phyloP scores from a whole-genome alignment of 371 early-diverging fungal species.

The Amoeboaphelidium occidentale region DNA sequence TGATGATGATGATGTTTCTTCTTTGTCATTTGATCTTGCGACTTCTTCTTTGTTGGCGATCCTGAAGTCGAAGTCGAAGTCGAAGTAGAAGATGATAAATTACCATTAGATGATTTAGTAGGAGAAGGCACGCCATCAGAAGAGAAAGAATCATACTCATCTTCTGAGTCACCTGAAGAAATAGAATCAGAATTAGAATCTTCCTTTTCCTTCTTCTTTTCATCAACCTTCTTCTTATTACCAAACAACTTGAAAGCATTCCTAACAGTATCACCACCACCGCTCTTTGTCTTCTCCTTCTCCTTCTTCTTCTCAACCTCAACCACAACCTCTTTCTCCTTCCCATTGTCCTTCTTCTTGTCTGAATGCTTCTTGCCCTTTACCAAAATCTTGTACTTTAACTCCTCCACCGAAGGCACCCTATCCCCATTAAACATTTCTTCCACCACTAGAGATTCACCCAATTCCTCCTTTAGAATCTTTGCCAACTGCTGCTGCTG shows the following conservation, averaged over 20 bases:
- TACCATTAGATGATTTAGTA: not conserved
- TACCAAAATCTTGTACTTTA: constrained; percentile 34
- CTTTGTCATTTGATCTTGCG: constrained; percentile 5
- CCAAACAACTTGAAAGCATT: too few species aligned
- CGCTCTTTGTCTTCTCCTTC: too few species aligned
- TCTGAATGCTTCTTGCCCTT: constrained; percentile 16
- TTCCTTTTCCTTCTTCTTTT: too few species aligned
- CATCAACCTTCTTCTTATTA: not conserved
- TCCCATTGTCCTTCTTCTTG: not conserved
- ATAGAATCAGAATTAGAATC: too few species aligned
- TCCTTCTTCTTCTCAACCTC: not conserved
- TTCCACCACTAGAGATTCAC: constrained; percentile 25
- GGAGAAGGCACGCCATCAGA: too few species aligned
- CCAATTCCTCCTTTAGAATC: constrained; percentile 28
- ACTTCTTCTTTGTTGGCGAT: too few species aligned
- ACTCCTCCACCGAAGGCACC: constrained; percentile 36
- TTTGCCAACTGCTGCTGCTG: constrained; percentile 31
- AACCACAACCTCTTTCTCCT: too few species aligned
- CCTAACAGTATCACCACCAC: too few species aligned
- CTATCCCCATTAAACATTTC: constrained; percentile 14
- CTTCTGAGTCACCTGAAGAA: too few species aligned
- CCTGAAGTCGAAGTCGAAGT: too few species aligned
- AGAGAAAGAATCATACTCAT: too few species aligned
- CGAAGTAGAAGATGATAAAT: too few species aligned
- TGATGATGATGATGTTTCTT: constrained; percentile 15